Evolutionary conservation across 306 rosid species (phyloP), one percentile per base, ranked within the genome.

Genomic region (Vachellia pachyceras): DNA sequence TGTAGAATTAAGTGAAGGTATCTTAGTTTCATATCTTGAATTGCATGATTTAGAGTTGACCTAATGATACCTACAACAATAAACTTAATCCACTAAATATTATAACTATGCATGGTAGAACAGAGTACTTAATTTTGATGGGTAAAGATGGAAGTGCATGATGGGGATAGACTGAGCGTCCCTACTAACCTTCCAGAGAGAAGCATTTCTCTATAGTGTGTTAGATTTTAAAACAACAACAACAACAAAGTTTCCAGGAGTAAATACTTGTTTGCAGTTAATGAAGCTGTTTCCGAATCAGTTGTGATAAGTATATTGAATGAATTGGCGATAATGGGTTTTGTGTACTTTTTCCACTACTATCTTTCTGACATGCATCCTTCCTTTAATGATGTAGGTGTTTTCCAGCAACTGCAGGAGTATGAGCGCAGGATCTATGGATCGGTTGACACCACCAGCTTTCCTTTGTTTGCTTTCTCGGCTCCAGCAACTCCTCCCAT

Each of bases 371-470:
- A 88, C 63, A n/a, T 49, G 72, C 82, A 57, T 89, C 55, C 63
- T 75, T 77, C 41, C 50, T 85, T 76, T 79, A 50, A 65, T 64
- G 42, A 84, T 83, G 61, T 75, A 96, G 99, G 89, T 54, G 85
- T 86, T 20, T 76, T 82, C 82, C 91, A 82, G 87, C 97, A 93
- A 84, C 87, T 96, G 82, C 97, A 86, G 80, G 99, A 94, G 82
- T 92, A 81, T 29, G 99, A 96, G 83, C 79, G 70, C 85, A 93
- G 85, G 85, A 79, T 94, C 5, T 92, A 76, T 73, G 98, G 94
- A 81, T 80, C 89, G 10, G 13, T 82, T 0, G 92, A 87, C 20
- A 77, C 74, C 3, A 77, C 84, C 67, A 73, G 73, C 75, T 72
- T 85, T 40, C 37, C 77, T 17, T 55, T 58, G 23, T 79, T 90